Conservation (phyloP, 202 grass and related monocot species). For the Setaria viridis region DNA sequence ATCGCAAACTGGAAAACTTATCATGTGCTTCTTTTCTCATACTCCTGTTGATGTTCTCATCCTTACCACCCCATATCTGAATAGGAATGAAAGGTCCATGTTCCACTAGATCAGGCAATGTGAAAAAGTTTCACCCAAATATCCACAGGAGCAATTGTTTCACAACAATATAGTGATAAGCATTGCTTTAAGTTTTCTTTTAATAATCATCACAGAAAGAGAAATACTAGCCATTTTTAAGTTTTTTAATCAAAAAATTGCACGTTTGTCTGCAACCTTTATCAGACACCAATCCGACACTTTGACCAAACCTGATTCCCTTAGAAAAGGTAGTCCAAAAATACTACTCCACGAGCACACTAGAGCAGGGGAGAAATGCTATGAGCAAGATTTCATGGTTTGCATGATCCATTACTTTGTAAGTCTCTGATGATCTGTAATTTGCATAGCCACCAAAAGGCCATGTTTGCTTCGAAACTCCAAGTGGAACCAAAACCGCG, state of each 20-base stretch:
- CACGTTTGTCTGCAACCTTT: background rate
- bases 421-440: background rate
- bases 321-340: background rate
- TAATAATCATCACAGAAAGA: background rate
- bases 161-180: background rate
- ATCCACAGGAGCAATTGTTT: background rate
- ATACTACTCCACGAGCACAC: background rate
- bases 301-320: background rate
- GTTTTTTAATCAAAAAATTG: background rate
- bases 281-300: background rate
- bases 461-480: background rate
- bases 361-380: background rate
- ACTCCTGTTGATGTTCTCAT: background rate
- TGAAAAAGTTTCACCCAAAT: background rate
- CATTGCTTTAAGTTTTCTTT: background rate
- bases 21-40: background rate
- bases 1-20: background rate
- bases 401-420: background rate
- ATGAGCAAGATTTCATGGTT: background rate
- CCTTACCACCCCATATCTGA: background rate
- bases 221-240: background rate
- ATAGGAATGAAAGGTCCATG: background rate
- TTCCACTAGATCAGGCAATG: background rate
- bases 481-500: slow-evolving; percentile 1
- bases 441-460: background rate